phyloP scores from a whole-genome alignment of 345 rosid genomes.

The Combretum micranthum region DNA sequence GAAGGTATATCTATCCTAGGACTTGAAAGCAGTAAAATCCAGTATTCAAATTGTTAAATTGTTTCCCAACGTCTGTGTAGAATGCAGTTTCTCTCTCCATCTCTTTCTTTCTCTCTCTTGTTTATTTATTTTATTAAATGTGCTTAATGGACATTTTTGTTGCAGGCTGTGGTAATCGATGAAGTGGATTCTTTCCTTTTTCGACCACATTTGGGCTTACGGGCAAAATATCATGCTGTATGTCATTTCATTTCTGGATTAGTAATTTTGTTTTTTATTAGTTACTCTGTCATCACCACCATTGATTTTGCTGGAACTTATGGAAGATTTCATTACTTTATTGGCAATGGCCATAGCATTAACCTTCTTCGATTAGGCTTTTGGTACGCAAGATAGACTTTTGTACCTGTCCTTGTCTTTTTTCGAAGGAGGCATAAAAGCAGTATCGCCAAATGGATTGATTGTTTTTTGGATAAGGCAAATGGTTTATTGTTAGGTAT shows the following conservation, averaged over 20 bases:
- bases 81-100: too few relatives aligned
- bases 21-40: too few relatives aligned
- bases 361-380: not conserved
- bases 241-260: slow-evolving; percentile 16
- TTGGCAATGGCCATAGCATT: not conserved
- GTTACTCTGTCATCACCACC: not conserved
- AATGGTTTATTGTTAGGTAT: too few relatives aligned
- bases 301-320: too few relatives aligned
- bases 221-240: slow-evolving; percentile 93
- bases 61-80: not conserved
- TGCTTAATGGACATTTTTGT: slow-evolving; percentile 5
- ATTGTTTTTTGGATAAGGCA: too few relatives aligned
- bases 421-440: too few relatives aligned
- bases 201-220: slow-evolving; percentile 75
- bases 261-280: not conserved
- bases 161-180: slow-evolving; percentile 82
- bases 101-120: too few relatives aligned
- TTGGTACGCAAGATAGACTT: too few relatives aligned
- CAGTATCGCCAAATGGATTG: too few relatives aligned
- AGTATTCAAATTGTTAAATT: too few relatives aligned
- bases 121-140: not conserved
- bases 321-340: not conserved
- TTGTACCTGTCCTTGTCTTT: too few relatives aligned
- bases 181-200: slow-evolving; percentile 92
- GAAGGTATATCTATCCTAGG: slow-evolving; percentile 48